A percentile compares a stretch with the other conserved stretches of the same genome.
phyloP scores from a whole-genome alignment of 2,329 filamentous ascomycete genomes.

The Claviceps pusilla region DNA sequence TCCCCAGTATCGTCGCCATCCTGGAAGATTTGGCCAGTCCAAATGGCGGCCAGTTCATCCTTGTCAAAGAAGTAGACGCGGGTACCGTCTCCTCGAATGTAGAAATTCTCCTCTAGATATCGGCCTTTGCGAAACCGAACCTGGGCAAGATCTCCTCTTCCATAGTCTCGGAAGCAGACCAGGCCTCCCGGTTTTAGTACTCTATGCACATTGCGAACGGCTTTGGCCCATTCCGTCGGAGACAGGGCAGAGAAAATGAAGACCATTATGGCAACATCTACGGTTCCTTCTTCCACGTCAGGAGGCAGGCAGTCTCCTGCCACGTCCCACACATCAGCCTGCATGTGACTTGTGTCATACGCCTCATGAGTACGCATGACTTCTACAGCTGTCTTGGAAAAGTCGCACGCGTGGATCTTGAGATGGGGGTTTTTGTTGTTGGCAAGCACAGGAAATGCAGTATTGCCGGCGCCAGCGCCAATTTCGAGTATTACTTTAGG shows the following conservation, averaged over 20 bases:
- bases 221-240: slow-evolving; percentile 69
- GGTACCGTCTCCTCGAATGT: slow-evolving; percentile 87
- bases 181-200: slow-evolving; percentile 85
- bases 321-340: slow-evolving; percentile 91
- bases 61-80: slow-evolving; percentile 94
- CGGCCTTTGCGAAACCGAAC: slow-evolving; percentile 93
- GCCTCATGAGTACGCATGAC: slow-evolving; percentile 70
- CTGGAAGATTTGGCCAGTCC: slow-evolving; percentile 36
- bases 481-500: slow-evolving; percentile 68
- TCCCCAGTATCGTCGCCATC: slow-evolving; percentile 13
- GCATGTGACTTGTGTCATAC: slow-evolving; percentile 58
- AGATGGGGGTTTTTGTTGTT: slow-evolving; percentile 71
- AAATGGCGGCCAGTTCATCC: slow-evolving; percentile 67
- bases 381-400: slow-evolving; percentile 86
- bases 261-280: slow-evolving; percentile 86
- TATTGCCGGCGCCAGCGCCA: slow-evolving; percentile 90
- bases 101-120: slow-evolving; percentile 93
- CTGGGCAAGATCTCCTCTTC: slow-evolving; percentile 85
- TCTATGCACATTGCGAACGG: slow-evolving; percentile 65
- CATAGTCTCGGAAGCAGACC: slow-evolving; percentile 93
- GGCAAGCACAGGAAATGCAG: slow-evolving; percentile 77
- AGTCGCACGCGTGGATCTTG: slow-evolving; percentile 87
- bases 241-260: slow-evolving; percentile 93
- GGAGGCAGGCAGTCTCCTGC: slow-evolving; percentile 60
- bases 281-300: slow-evolving; percentile 58